Evolutionary conservation across 768 basidiomycete species (phyloP).

Genomic region (Phlebiopsis flavidoalba): DNA sequence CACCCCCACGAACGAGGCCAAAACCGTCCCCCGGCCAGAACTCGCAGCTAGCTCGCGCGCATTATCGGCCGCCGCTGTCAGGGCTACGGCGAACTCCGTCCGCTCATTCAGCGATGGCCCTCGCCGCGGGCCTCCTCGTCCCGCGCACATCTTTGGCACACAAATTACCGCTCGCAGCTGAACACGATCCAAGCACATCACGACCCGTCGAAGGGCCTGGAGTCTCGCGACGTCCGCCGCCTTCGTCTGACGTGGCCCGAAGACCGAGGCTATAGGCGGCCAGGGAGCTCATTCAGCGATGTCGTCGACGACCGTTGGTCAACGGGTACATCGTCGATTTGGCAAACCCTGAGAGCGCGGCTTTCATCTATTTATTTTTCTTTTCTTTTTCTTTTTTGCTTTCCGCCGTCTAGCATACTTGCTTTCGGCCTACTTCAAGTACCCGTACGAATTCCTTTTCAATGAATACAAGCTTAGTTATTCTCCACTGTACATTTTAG

Average conservation of each 20-base stretch:
- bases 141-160: constrained; percentile 89
- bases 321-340: constrained; percentile 7
- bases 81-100: constrained; percentile 98
- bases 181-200: constrained; percentile 66
- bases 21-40: constrained; percentile 81
- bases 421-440: not conserved
- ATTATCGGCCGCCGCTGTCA: constrained; percentile 89
- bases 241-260: not conserved
- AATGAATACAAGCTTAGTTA: not conserved
- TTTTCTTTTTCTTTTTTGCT: not conserved
- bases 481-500: constrained; percentile 1
- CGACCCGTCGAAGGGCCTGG: constrained; percentile 62
- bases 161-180: constrained; percentile 79
- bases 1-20: constrained; percentile 71
- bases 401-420: not conserved
- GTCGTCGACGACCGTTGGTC: not conserved
- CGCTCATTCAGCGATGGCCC: constrained; percentile 83
- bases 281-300: constrained; percentile 2
- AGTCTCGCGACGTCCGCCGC: constrained; percentile 12
- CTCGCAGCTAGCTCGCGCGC: constrained; percentile 81
- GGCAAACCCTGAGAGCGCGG: not conserved
- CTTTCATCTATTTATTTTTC: not conserved
- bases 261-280: not conserved
- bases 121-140: constrained; percentile 94
- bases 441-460: not conserved